These are phyloP conservation scores for Colletotrichum sp. DNA, from an alignment of 2,329 filamentous ascomycete genomes.

Conservation along the genomic window DNA sequence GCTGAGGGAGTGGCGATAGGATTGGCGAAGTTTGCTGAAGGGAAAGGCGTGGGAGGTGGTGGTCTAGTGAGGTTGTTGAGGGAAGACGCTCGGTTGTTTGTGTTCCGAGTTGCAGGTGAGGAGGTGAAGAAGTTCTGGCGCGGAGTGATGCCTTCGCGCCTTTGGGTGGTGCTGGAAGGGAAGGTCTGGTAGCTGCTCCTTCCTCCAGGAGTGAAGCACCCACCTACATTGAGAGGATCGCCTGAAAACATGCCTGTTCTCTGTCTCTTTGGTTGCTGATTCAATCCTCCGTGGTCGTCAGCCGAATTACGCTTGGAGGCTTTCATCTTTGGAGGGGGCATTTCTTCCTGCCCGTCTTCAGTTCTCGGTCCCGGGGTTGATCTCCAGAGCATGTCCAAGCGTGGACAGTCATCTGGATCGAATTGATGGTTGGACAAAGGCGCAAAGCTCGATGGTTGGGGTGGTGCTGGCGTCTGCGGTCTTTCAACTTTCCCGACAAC, in stretches of 20 bases:
- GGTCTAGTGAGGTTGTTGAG: too few species aligned
- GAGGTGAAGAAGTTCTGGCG: neutral
- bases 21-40: neutral
- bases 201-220: neutral
- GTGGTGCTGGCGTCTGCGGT: neutral
- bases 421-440: accelerated
- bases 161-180: neutral
- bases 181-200: neutral
- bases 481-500: neutral
- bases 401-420: accelerated
- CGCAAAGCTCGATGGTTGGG: neutral
- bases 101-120: accelerated
- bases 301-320: neutral
- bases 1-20: neutral
- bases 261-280: neutral
- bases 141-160: too few species aligned
- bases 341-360: accelerated
- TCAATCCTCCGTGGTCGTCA: neutral
- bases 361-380: neutral
- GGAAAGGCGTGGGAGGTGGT: too few species aligned
- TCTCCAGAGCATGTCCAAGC: neutral
- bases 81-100: too few species aligned
- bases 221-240: neutral
- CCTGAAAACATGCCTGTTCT: neutral
- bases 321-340: neutral